Evolutionary conservation across 2,329 filamentous ascomycete species (phyloP).

Genomic region (Pyrenochaeta sp.): DNA sequence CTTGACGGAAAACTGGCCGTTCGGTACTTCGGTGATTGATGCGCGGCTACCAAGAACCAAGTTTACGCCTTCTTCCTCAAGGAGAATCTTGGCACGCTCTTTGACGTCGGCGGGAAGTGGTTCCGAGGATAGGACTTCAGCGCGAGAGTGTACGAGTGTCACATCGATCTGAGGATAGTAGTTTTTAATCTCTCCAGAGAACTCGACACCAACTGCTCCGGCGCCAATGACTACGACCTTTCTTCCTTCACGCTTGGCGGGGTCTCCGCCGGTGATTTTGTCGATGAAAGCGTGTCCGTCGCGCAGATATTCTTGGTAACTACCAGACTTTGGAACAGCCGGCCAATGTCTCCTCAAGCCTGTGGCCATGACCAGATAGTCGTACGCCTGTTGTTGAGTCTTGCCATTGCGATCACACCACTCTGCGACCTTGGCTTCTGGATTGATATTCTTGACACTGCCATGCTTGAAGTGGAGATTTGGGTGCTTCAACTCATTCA

Average conservation of each 20-base stretch:
- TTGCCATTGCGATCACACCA: conserved; percentile 60
- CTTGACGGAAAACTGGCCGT: conserved; percentile 52
- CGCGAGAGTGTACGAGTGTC: conserved; percentile 77
- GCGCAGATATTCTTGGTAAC: conserved; percentile 67
- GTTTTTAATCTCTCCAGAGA: conserved; percentile 78
- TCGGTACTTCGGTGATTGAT: conserved; percentile 42
- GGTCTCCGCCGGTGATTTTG: conserved; percentile 41
- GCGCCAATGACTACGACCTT: conserved; percentile 78
- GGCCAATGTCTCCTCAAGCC: conserved; percentile 75
- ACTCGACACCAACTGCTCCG: conserved; percentile 81
- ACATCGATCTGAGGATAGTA: conserved; percentile 70
- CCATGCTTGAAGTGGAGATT: conserved; percentile 72
- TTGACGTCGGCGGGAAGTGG: conserved; percentile 74
- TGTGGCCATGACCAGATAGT: conserved; percentile 77
- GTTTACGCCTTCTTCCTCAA: conserved; percentile 70
- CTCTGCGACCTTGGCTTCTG: conserved; percentile 65
- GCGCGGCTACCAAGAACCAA: conserved; percentile 69
- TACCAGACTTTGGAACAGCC: conserved; percentile 72
- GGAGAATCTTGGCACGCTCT: conserved; percentile 64
- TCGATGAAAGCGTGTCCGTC: conserved; percentile 69
- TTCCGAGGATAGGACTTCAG: conserved; percentile 75
- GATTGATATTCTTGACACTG: conserved; percentile 67
- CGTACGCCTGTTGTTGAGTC: conserved; percentile 62
- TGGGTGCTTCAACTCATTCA: conserved; percentile 69
- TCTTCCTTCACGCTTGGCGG: conserved; percentile 33